Evolutionary conservation across 2,329 filamentous ascomycete species (phyloP), one percentile per base, ranked within the genome.

Genomic region (Cladobotryum mycophilum): DNA sequence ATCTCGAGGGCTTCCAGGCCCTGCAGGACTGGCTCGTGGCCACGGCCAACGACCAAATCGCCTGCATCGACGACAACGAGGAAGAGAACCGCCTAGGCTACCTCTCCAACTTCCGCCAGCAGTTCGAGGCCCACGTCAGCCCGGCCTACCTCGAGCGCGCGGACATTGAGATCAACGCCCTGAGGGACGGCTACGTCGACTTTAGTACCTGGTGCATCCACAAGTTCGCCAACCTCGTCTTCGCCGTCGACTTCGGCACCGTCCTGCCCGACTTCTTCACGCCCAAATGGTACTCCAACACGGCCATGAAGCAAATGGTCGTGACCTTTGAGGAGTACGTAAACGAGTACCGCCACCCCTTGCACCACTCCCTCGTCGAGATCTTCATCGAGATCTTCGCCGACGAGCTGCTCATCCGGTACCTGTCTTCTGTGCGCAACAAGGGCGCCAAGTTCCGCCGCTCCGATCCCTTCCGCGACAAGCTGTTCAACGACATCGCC

Each of bases 31-130:
- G 92, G 90, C 85, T 99, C 50, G 84, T 99, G 48, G 91, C 93
- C 42, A 89, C 95, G 51, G 93, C 95, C 59, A 99, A 99, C 71
- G 93, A 99, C 70, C 93, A 99, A 68, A 97, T 99, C 65, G 91
- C 91, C 51, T 96, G 90, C 69, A 96, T 99, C 62, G 93, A 97
- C 67, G 95, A 97, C 64, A 86, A 86, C 58, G 86, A 89, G 54
- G 86, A 88, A 48, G 82, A 84, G 48, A 82, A 81, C 53, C 83
- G 86, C 33, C 74, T 87, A 22, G 88, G 87, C 30, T 96, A 96
- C 71, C 79, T 97, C 45, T 85, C 88, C 4, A 85, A 86, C 61
- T 96, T 96, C 80, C 84, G 84, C 59, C 82, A 85, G 59, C 89
- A 93, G 62, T 86, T 95, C 64, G 86, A 89, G 64, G 78, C 87